Evolutionary conservation across 2,329 filamentous ascomycete species (phyloP), one percentile per base, ranked within the genome.

Genomic region (Aspergillus luchuensis): DNA sequence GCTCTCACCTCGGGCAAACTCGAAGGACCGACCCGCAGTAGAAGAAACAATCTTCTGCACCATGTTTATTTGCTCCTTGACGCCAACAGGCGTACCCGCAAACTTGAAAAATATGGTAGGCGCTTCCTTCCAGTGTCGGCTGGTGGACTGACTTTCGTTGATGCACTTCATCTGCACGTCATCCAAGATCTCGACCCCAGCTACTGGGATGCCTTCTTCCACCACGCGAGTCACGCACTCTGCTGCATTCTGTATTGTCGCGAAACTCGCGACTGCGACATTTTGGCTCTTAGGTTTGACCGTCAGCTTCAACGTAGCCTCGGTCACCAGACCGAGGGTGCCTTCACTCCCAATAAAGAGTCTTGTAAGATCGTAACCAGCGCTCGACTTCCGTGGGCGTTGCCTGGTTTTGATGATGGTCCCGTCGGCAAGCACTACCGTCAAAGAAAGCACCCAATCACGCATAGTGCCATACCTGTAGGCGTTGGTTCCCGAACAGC

Each of bases 401-500:
- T 96, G 92, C 64, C 91, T 85, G 10, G 93, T 97, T 81, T 93
- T 94, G 78, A 97, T 89, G 55, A 97, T 78, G 1, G 92, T 96
- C 53, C 92, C 92, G 75, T 97, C 93, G 17, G 92, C 92, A 69
- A 97, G 83, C 10, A 97, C 92, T 4, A 96, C 91, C 0, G 92
- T 97, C 66, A 97, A 78, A 57, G 86, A 90, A 21, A 96, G 79
- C 11, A 97, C 93, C 92, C 92, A 97, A 73, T 97, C 92, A 64
- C 91, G 88, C 92, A 97, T 97, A 2, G 92, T 97, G 63, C 92
- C 93, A 75, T 96, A 97, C 60, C 92, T 85, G 79, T 96, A 96
- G 15, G 92, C 89, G 74, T 97, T 97, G 13, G 92, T 97, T 61
- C 92, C 92, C 4, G 79, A 81, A 64, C 80, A 82, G 49, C 80